These are phyloP conservation scores for Fusarium sacchari DNA, from an alignment of 2,329 filamentous ascomycete genomes.

Conservation along the genomic window DNA sequence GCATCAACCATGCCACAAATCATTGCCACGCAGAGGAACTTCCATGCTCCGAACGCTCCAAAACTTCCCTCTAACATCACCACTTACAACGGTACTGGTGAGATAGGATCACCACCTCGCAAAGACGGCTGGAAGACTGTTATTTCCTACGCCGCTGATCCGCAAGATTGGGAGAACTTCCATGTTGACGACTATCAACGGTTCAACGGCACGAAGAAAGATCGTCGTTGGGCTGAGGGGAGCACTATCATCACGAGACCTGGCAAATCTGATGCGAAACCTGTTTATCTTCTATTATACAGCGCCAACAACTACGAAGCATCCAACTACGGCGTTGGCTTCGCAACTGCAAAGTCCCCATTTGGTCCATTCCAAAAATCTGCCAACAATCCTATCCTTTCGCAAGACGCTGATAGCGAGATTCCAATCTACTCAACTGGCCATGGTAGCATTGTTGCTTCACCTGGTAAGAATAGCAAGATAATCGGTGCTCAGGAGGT, in stretches of 20 bases:
- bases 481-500: constrained; percentile 47
- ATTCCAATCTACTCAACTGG: constrained; percentile 49
- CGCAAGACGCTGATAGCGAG: constrained; percentile 43
- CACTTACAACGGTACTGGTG: constrained; percentile 49
- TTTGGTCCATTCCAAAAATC: constrained; percentile 49
- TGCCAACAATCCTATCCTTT: constrained; percentile 45
- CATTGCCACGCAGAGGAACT: constrained; percentile 42
- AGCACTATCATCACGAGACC: constrained; percentile 46
- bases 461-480: constrained; percentile 36
- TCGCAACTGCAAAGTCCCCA: constrained; percentile 47
- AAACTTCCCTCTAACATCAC: constrained; percentile 45
- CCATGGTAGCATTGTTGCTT: constrained; percentile 49
- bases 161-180: constrained; percentile 50
- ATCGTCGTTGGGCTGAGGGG: constrained; percentile 51
- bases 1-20: constrained; percentile 50
- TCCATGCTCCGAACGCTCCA: constrained; percentile 43
- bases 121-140: constrained; percentile 52
- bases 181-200: constrained; percentile 48
- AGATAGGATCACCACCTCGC: constrained; percentile 47
- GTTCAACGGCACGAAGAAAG: constrained; percentile 49
- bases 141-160: constrained; percentile 49
- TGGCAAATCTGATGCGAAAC: constrained; percentile 29
- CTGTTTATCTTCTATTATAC: constrained; percentile 43
- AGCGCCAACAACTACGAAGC: constrained; percentile 50
- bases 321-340: constrained; percentile 51